Evolutionary conservation across 2,329 filamentous ascomycete genomes (phyloP).

Genomic region (Knufia fluminis): DNA sequence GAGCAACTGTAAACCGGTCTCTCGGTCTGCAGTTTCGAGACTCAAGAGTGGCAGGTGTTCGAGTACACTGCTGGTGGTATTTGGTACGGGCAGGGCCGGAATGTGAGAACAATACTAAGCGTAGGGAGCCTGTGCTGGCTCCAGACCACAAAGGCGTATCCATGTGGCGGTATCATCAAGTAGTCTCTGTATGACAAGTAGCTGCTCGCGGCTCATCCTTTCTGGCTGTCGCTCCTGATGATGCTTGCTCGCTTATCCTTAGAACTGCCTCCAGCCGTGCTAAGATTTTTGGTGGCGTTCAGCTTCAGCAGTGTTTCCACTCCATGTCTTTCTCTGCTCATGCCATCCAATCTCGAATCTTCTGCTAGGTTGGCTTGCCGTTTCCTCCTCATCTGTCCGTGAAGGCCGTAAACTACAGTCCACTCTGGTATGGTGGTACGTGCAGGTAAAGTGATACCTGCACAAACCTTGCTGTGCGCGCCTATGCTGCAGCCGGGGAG

Average conservation of each 20-base stretch:
- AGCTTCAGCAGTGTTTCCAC: neutral
- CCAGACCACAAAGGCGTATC: no score
- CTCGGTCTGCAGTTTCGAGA: no score
- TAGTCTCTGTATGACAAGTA: no score
- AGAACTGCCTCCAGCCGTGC: neutral
- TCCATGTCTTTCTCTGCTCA: slow-evolving; percentile 1
- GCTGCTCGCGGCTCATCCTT: neutral
- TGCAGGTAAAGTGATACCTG: slow-evolving; percentile 46
- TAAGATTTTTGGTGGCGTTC: slow-evolving; percentile 1
- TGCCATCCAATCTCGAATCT: slow-evolving; percentile 6
- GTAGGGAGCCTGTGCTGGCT: no score
- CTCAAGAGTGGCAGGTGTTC: no score
- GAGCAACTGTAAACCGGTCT: no score
- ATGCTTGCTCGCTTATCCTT: slow-evolving; percentile 4
- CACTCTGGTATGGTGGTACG: slow-evolving; percentile 51
- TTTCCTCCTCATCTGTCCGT: slow-evolving; percentile 32
- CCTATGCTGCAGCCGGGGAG: slow-evolving; percentile 28
- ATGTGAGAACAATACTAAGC: no score
- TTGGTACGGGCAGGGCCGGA: no score
- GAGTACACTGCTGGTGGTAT: no score
- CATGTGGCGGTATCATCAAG: no score
- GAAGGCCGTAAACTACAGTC: slow-evolving; percentile 61
- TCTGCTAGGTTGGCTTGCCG: neutral
- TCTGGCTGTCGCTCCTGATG: neutral
- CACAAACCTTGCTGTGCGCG: slow-evolving; percentile 61